phyloP scores from a whole-genome alignment of 2,329 filamentous ascomycete species.

The Colletotrichum limetticola region DNA sequence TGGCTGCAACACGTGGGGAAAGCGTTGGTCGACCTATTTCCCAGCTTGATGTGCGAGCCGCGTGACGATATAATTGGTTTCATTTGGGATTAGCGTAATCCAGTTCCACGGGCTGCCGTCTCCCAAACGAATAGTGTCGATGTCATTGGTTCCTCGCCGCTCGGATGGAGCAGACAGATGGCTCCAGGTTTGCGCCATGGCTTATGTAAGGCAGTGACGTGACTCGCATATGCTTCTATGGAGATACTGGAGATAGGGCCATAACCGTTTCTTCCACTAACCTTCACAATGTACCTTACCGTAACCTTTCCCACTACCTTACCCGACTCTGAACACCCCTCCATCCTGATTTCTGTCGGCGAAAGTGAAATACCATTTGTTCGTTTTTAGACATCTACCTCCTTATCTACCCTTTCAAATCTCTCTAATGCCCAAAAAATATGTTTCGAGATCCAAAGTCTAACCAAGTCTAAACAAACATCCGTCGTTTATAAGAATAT shows the following conservation, averaged over 20 bases:
- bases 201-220: slow-evolving; percentile 17
- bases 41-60: slow-evolving; percentile 29
- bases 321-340: too few relatives aligned
- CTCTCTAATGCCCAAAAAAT: neutral
- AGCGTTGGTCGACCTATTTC: slow-evolving; percentile 34
- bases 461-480: too few relatives aligned
- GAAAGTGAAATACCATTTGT: neutral
- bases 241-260: neutral
- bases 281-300: too few relatives aligned
- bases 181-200: neutral
- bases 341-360: neutral
- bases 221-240: neutral
- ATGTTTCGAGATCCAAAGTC: neutral
- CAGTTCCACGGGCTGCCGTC: slow-evolving; percentile 24
- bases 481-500: too few relatives aligned
- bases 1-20: slow-evolving; percentile 36
- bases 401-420: neutral
- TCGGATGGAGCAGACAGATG: slow-evolving; percentile 14
- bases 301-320: neutral
- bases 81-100: slow-evolving; percentile 35
- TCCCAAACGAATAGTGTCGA: slow-evolving; percentile 18
- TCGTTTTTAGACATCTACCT: neutral
- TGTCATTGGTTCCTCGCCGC: slow-evolving; percentile 22
- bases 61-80: slow-evolving; percentile 34
- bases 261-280: neutral